phyloP scores from a whole-genome alignment of 257 asterid species.

The Nicotiana sylvestris region DNA sequence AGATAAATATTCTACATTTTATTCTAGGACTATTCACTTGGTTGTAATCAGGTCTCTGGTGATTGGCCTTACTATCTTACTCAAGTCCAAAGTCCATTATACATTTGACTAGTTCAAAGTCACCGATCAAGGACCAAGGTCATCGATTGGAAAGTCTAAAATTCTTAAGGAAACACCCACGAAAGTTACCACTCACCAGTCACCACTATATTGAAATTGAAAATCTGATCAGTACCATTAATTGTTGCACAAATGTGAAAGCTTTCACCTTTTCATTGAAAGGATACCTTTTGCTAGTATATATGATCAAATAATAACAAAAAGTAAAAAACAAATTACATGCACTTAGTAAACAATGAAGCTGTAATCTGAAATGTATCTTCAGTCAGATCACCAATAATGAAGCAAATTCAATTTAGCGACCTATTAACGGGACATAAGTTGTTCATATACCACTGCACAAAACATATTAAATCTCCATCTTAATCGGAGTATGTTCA shows the following conservation, averaged over 20 bases:
- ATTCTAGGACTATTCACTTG: too few species aligned
- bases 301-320: not conserved
- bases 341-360: not conserved
- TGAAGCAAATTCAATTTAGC: not conserved
- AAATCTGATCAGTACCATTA: too few species aligned
- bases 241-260: not conserved
- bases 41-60: too few species aligned
- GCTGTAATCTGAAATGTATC: conserved; percentile 1
- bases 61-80: too few species aligned
- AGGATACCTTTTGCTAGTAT: not conserved
- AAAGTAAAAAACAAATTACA: not conserved
- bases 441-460: conserved; percentile 11
- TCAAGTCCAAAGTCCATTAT: too few species aligned
- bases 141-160: too few species aligned
- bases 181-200: too few species aligned
- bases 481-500: not conserved
- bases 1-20: too few species aligned
- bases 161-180: too few species aligned
- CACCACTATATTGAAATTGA: too few species aligned
- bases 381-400: not conserved
- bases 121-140: too few species aligned
- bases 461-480: not conserved
- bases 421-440: not conserved
- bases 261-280: not conserved
- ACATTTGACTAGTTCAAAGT: too few species aligned